Evolutionary conservation across 1,139 yeast species (phyloP).

Genomic region (Pichia sp.): DNA sequence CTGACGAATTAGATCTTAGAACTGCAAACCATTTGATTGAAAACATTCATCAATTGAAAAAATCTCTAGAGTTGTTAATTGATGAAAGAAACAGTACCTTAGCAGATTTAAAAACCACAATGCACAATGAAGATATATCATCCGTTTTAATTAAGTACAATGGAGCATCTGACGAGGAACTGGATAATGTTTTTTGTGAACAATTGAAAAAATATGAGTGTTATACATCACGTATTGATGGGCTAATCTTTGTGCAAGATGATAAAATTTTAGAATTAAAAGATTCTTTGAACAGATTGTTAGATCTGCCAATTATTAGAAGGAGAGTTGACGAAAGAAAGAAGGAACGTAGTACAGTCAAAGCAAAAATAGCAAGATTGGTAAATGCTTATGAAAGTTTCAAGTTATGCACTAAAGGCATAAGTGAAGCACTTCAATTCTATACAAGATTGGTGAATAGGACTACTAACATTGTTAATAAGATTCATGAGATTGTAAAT

Average conservation of each 20-base stretch:
- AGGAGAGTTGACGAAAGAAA: constrained; percentile 35
- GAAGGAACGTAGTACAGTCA: constrained; percentile 26
- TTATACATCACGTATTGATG: constrained; percentile 59
- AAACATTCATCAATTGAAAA: constrained; percentile 38
- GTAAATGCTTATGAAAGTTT: constrained; percentile 46
- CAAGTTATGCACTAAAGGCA: constrained; percentile 53
- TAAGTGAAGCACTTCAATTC: constrained; percentile 54
- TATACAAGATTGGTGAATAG: constrained; percentile 50
- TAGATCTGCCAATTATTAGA: constrained; percentile 38
- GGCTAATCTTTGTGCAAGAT: constrained; percentile 59
- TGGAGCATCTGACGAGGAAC: constrained; percentile 49
- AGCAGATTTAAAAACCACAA: constrained; percentile 58
- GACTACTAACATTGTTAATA: constrained; percentile 34
- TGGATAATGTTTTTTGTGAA: constrained; percentile 56
- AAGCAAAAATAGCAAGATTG: constrained; percentile 39
- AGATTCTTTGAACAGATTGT: constrained; percentile 49
- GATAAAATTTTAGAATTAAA: constrained; percentile 51
- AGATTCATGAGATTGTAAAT: constrained; percentile 33
- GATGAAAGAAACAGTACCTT: constrained; percentile 57
- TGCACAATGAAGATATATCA: constrained; percentile 82
- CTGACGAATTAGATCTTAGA: constrained; percentile 28
- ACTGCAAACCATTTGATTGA: constrained; percentile 32
- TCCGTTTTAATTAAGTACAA: constrained; percentile 53
- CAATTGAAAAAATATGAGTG: constrained; percentile 77
- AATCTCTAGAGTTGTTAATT: constrained; percentile 41